Conservation (phyloP, 768 basidiomycete species). For the Tricholoma furcatifolium region DNA sequence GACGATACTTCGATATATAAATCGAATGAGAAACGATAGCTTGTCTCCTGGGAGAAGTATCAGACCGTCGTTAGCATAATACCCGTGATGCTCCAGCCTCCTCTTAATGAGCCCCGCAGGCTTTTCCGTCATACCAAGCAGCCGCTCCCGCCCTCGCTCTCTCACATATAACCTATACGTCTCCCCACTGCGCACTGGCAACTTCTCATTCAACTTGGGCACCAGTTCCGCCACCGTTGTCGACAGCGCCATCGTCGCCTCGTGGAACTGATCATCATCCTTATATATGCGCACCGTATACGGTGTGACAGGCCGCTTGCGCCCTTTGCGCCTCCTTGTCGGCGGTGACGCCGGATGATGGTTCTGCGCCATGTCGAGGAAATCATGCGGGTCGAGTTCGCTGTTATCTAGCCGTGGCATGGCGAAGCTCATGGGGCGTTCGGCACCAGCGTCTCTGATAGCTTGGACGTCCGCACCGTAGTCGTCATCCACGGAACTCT, state of each 20-base stretch:
- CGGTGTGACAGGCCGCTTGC: constrained; percentile 16
- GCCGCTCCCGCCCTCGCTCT: constrained; percentile 78
- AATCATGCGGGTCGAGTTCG: constrained; percentile 7
- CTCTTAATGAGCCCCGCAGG: constrained; percentile 84
- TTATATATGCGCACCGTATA: constrained; percentile 78
- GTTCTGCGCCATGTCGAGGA: background rate
- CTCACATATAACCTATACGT: constrained; percentile 71
- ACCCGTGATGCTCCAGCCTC: constrained; percentile 87
- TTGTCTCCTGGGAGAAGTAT: constrained; percentile 78
- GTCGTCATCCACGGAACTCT: constrained; percentile 27
- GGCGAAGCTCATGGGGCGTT: constrained; percentile 11
- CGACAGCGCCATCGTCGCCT: constrained; percentile 58
- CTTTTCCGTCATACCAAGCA: constrained; percentile 75
- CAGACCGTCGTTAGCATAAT: constrained; percentile 74
- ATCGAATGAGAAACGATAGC: constrained; percentile 82
- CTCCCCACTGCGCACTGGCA: constrained; percentile 51
- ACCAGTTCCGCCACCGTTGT: constrained; percentile 72
- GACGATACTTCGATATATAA: constrained; percentile 81
- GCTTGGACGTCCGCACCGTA: background rate
- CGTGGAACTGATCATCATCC: constrained; percentile 68
- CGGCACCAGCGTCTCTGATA: constrained; percentile 11
- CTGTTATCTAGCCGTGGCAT: background rate
- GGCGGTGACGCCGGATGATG: background rate
- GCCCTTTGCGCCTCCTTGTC: constrained; percentile 3
- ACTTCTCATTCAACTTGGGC: constrained; percentile 56